Base-by-base conservation (phyloP, 495 filamentous ascomycete species). In the Aspergillus nanangensis region DNA sequence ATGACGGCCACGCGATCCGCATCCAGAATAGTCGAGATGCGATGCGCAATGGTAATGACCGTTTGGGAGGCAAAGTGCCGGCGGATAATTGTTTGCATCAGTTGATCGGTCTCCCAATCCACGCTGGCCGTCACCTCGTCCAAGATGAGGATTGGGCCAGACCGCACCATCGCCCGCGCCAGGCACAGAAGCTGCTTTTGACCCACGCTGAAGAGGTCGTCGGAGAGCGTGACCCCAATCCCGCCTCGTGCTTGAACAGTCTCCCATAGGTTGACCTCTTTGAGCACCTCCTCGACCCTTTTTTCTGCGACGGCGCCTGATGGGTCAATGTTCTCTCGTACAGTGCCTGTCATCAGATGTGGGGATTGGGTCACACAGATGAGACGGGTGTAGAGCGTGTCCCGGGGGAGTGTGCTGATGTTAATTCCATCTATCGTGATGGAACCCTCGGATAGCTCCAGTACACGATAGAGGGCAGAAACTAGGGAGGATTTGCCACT, bases 331-430 rank as follows among this genome's bases (percentile, higher is more conserved):
- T 36, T 45, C 13, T 36, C 31, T 27, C 42, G 42, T 5, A 37
- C 10, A 20, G 15, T 45, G 11, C 18, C 9, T 20, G 13, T 20
- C 20, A 77, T 2, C 11, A 60, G 40, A 36, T 57, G 54, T 20
- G 75, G 63, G 15, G 78, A 62, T 25, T 82, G 76, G 8, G 78
- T 71, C 8, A 78, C 50, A 19, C 51, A 58, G 32, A 59, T 64
- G 4, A 71, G 29, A 2, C 52, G 45, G 0, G 60, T 50, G 15
- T 65, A 61, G 21, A 72, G 44, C 1, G 60, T 51, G 29, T 61
- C 40, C 8, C 56, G 56, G 0, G 59, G 66, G 13, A 68, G 48
- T 8, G 58, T 58, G 18, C 61, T 55, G n/a, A 67, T 38, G 38
- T 62, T 51, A 5, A 65, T 17, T 5, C 58, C 56, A 40, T 75